Conservation (phyloP, 352 stramenopile genomes). For the Thraustotheca clavata region DNA sequence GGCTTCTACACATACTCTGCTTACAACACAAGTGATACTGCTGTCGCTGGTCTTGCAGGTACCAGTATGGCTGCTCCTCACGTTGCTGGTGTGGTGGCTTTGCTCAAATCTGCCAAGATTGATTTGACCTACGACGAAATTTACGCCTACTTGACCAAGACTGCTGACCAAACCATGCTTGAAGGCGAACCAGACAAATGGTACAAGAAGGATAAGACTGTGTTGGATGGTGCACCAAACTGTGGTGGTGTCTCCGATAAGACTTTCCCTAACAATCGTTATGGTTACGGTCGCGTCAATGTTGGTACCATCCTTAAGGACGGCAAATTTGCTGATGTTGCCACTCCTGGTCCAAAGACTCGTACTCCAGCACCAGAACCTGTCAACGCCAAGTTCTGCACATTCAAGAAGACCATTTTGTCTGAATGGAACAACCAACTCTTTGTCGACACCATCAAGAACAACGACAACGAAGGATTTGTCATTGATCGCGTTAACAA, state of each 20-base stretch:
- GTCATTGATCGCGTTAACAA: background rate
- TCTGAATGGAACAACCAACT: constrained; percentile 1
- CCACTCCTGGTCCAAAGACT: background rate
- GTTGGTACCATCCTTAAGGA: constrained; percentile 23
- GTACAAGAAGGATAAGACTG: constrained; percentile 8
- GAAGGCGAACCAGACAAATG: background rate
- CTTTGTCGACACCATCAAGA: constrained; percentile 3
- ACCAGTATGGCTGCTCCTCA: constrained; percentile 32
- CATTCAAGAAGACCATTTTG: background rate
- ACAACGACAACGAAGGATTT: constrained; percentile 1
- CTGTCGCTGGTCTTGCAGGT: constrained; percentile 26
- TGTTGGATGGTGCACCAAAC: constrained; percentile 27
- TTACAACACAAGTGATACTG: constrained; percentile 20
- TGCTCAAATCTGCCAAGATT: constrained; percentile 25
- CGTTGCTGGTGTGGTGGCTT: constrained; percentile 27
- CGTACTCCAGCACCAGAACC: background rate
- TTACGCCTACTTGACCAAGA: constrained; percentile 19
- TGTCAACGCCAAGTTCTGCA: background rate
- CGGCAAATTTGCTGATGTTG: constrained; percentile 10
- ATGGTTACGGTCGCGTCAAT: constrained; percentile 27
- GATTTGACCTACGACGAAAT: constrained; percentile 28
- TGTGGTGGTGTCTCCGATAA: constrained; percentile 32
- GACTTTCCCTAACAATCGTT: constrained; percentile 39
- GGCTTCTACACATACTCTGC: constrained; percentile 25
- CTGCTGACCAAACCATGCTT: background rate